Evolutionary conservation across 148 eudicot species (phyloP), one percentile per base, ranked within the genome.

Genomic region (Dysphania ambrosioides): DNA sequence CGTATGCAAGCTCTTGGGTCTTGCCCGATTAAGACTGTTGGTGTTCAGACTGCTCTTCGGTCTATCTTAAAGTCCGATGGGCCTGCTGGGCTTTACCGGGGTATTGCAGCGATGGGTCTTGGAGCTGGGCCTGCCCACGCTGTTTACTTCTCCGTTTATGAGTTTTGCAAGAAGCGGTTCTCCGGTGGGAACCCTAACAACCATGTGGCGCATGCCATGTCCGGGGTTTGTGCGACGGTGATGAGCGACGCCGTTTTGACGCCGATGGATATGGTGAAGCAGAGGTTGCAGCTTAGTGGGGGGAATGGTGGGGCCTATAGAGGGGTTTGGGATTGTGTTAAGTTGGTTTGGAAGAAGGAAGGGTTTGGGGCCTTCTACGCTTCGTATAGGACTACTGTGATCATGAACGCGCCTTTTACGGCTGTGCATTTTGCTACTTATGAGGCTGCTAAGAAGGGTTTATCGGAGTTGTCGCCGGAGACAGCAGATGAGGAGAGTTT

Each of bases 101-200:
- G 97, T 1, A 91, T 93, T 35, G 90, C 87, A 40, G 97, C 98
- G 7, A 93, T 93, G 98, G 98, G 87, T 2, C 91, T 93, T 5
- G 98, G 98, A 2, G 98, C 98, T 2, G 98, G 98, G 3, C 98
- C 98, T 2, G 98, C 98, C 13, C 98, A 93, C 79, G 97, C 98
- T 4, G 97, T 88, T 3, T 91, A 93, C 61, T 93, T 91, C 80
- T 88, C 97, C 0, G 88, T 88, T 1, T 93, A 93, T 47, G 98
- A 93, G 80, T n/a, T 81, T 2, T 91, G 89, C 42, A 94, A 94
- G 79, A 81, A 91, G 77, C 9, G 76, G 0, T 80, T 94, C 0
- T 78, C 89, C 0, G 74, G 80, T 1, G 88, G 83, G 0, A 82
- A 86, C 60, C 84, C 85, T 1, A 83, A 90, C 23, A 85, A 90